Evolutionary conservation across 768 basidiomycete species (phyloP).

Genomic region (Candolleomyces eurysporus): DNA sequence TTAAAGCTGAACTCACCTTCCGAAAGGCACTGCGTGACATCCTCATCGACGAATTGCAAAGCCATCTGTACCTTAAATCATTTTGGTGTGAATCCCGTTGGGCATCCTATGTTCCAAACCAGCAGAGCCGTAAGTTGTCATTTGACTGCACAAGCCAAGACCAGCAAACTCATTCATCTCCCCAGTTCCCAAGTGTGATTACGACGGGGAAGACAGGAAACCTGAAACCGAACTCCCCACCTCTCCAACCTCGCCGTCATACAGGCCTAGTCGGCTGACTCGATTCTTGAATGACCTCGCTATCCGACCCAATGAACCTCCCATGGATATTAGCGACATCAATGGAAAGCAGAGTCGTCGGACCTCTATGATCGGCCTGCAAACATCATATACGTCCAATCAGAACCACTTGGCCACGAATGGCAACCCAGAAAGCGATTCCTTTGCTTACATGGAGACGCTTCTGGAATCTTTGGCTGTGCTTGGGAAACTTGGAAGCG

Average conservation of each 20-base stretch:
- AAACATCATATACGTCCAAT: conserved; percentile 11
- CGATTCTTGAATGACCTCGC: conserved; percentile 65
- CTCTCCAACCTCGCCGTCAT: conserved; percentile 38
- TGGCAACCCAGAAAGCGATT: conserved; percentile 85
- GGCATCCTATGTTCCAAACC: conserved; percentile 79
- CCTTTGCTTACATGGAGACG: conserved; percentile 90
- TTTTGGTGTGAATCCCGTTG: conserved; percentile 96
- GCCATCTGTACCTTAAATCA: conserved; percentile 94
- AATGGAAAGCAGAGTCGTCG: conserved; percentile 11
- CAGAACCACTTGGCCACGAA: conserved; percentile 19
- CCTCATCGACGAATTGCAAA: conserved; percentile 91
- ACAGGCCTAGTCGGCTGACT: conserved; percentile 49
- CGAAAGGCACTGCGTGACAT: conserved; percentile 86
- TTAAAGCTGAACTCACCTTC: conserved; percentile 4
- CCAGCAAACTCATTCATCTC: neutral
- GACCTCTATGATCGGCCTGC: conserved; percentile 6
- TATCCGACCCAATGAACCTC: conserved; percentile 75
- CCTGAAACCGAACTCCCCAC: conserved; percentile 26
- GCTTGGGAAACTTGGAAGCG: conserved; percentile 82
- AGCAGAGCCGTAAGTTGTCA: conserved; percentile 61
- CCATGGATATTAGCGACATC: conserved; percentile 57
- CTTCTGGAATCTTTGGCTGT: conserved; percentile 91
- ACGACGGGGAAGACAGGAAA: conserved; percentile 34
- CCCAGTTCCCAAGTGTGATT: conserved; percentile 69
- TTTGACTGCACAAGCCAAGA: neutral